Evolutionary conservation across 2,329 filamentous ascomycete species (phyloP).

Genomic region (Phaeomoniella chlamydospora): DNA sequence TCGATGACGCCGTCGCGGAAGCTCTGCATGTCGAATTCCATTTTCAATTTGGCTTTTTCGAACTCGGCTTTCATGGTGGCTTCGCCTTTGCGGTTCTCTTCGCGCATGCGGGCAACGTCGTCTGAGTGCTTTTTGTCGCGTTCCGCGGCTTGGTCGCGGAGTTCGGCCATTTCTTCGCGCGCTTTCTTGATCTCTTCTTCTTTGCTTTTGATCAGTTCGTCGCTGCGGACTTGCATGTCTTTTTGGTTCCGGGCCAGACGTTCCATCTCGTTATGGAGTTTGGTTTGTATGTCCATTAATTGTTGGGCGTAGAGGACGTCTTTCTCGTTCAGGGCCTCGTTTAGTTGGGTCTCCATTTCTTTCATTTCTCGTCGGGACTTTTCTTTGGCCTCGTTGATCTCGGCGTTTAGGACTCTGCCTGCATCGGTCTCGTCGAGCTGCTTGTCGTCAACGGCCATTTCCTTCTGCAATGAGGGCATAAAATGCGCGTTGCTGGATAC

Average conservation of each 20-base stretch:
- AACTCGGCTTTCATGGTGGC: background rate
- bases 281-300: background rate
- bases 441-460: background rate
- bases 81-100: background rate
- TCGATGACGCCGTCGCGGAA: constrained; percentile 20
- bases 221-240: background rate
- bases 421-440: background rate
- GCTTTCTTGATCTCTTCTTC: background rate
- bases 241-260: background rate
- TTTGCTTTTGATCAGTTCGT: background rate
- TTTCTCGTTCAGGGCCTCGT: background rate
- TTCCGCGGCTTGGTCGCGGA: background rate
- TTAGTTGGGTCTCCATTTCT: background rate
- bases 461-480: background rate
- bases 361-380: background rate
- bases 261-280: background rate
- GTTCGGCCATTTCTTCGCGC: background rate
- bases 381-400: background rate
- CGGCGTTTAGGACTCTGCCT: background rate
- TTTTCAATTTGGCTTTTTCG: constrained; percentile 31
- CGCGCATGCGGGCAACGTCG: background rate
- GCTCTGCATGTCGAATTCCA: constrained; percentile 28
- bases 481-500: background rate
- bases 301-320: background rate
- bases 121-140: background rate